phyloP scores from a whole-genome alignment of 2,329 filamentous ascomycete genomes.

The Rhexocercosporidium sp. region DNA sequence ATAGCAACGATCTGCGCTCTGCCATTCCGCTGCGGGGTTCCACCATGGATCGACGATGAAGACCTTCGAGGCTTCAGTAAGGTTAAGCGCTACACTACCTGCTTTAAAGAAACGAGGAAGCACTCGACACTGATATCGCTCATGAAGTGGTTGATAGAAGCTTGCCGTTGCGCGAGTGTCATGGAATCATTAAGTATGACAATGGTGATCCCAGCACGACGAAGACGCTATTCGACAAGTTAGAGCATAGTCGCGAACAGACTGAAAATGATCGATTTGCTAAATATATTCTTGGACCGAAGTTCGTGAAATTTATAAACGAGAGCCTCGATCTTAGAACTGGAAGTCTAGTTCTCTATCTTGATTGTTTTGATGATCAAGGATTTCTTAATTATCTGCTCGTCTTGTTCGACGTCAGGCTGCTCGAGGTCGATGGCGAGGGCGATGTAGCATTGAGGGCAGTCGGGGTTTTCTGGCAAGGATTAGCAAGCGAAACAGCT shows the following conservation, averaged over 20 bases:
- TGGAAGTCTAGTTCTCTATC: conserved; percentile 98
- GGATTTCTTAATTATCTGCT: conserved; percentile 84
- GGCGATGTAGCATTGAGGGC: conserved; percentile 89
- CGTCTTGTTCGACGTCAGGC: conserved; percentile 92
- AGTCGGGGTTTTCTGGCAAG: conserved; percentile 66
- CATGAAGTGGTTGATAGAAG: conserved; percentile 96
- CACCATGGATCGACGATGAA: conserved; percentile 99
- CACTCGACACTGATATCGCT: conserved; percentile 92
- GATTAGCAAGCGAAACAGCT: too few species aligned
- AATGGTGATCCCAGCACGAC: conserved; percentile 95
- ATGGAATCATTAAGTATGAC: conserved; percentile 98
- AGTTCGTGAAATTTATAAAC: conserved; percentile 93
- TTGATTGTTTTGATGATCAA: conserved; percentile 99
- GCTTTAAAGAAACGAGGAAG: conserved; percentile 97
- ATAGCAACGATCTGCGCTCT: conserved; percentile 91
- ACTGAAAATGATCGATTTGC: conserved; percentile 97
- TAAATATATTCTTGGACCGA: conserved; percentile 87
- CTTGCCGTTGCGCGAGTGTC: conserved; percentile 93
- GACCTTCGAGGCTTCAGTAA: conserved; percentile 92
- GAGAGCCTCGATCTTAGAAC: conserved; percentile 96
- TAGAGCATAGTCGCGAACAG: conserved; percentile 98
- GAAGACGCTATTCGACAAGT: conserved; percentile 94
- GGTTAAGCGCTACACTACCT: conserved; percentile 91
- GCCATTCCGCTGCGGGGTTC: conserved; percentile 99
- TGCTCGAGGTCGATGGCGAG: conserved; percentile 93